Evolutionary conservation across 495 filamentous ascomycete genomes (phyloP), one percentile per base, ranked within the genome.

Genomic region (Daldinia loculata): DNA sequence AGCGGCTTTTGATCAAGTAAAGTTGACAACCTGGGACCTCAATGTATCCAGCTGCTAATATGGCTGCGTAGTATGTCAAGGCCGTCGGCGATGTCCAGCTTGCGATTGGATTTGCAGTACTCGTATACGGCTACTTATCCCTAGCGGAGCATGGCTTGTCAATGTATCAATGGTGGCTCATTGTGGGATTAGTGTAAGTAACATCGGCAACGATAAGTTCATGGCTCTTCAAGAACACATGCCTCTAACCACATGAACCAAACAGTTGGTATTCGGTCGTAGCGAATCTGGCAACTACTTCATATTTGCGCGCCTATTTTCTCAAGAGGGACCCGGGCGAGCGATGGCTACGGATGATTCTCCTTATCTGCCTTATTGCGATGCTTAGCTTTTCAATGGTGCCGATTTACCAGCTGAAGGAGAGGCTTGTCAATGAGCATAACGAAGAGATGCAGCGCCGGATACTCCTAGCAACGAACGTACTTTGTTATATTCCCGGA

Each of bases 141-240:
- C 41, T 74, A 30, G 15, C 48, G 14, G 61, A 66, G 34, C 66
- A 67, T 32, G 71, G 71, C 43, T 51, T 74, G 55, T 70, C 67
- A 24, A 65, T 74, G 59, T 74, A 74, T 56, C 63, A 70, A 32
- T 74, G 71, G 71, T 74, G 71, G 71, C 71, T 74, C n/a, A 70
- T 74, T 41, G 56, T 74, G 30, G 71, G 71, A 56, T 51, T 74
- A 12, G 52, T 53, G 70, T 73, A 63, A 73, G 70, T 69, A 69
- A 19, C 29, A 48, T 24, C 43, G 43, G 19, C 43, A 12, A n/a
- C 60, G 45, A 50, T 22, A 26, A 29, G 9, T 58, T 14, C 26
- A n/a, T 56, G 41, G 22, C 34, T 6, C 2, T 45, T 34, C 26
- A 53, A 58, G 52, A 63, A 39, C 7, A 29, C 29, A 6, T 50